These are phyloP conservation scores for Sporothrix humicola DNA, from an alignment of 2,329 filamentous ascomycete genomes.

Conservation along the genomic window DNA sequence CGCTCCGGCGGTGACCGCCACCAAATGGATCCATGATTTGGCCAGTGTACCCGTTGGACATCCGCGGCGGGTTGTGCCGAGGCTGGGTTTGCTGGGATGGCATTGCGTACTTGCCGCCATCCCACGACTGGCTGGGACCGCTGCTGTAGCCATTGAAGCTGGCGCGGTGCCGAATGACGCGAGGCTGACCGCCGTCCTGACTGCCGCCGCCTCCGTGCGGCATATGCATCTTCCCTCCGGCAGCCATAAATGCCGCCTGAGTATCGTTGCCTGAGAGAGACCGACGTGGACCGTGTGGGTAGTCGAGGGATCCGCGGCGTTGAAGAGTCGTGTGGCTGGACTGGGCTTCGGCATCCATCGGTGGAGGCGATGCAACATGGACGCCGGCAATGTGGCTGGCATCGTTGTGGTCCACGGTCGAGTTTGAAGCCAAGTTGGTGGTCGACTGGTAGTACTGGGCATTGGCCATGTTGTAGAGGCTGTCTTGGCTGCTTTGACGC, in stretches of 20 bases:
- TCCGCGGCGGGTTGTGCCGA: constrained; percentile 5
- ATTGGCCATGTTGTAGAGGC: constrained; percentile 37
- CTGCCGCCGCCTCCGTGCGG: neutral
- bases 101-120: constrained; percentile 32
- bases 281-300: neutral
- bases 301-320: constrained; percentile 40
- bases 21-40: constrained; percentile 37
- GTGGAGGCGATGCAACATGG: constrained; percentile 28
- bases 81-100: neutral
- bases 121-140: constrained; percentile 37
- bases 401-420: neutral
- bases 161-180: constrained; percentile 44
- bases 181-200: constrained; percentile 22
- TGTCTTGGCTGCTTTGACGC: constrained; percentile 45
- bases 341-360: neutral
- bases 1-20: neutral
- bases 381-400: neutral
- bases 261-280: constrained; percentile 16
- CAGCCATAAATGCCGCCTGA: neutral
- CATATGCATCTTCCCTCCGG: neutral
- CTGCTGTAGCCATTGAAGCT: constrained; percentile 44
- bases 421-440: neutral
- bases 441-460: neutral
- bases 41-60: constrained; percentile 32
- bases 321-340: constrained; percentile 37